Conservation (phyloP, 805 yeast genomes). For the Blastobotrys robertii region DNA sequence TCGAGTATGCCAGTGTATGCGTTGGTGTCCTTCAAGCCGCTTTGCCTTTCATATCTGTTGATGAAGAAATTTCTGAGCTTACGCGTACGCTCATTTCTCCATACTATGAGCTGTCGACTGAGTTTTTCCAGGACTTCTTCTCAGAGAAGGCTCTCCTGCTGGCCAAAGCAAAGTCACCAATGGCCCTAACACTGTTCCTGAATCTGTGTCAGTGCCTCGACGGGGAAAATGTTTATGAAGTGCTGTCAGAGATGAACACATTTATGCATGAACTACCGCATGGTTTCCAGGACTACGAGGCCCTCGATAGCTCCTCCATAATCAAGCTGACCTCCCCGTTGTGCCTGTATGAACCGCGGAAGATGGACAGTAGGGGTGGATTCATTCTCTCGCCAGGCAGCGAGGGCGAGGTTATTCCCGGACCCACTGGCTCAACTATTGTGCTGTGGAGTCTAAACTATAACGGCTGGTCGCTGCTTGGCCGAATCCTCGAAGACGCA, state of each 20-base stretch:
- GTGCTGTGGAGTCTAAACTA: conserved; percentile 64
- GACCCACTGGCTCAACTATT: conserved; percentile 26
- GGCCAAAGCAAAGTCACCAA: conserved; percentile 68
- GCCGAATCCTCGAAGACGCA: conserved; percentile 60
- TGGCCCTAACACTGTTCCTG: conserved; percentile 48
- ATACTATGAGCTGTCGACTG: conserved; percentile 38
- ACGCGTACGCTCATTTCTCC: conserved; percentile 34
- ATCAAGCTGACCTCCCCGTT: conserved; percentile 41
- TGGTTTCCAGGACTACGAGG: conserved; percentile 34
- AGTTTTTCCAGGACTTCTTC: conserved; percentile 39
- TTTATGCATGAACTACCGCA: conserved; percentile 43
- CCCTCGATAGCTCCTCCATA: conserved; percentile 41
- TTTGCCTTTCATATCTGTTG: conserved; percentile 40
- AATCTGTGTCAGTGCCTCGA: conserved; percentile 47
- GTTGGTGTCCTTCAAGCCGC: conserved; percentile 27
- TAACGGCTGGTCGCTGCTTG: conserved; percentile 83
- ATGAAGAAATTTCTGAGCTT: conserved; percentile 35
- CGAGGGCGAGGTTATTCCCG: conserved; percentile 57
- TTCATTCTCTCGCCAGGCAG: conserved; percentile 47
- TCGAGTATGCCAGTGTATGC: conserved; percentile 8
- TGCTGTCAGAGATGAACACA: conserved; percentile 48
- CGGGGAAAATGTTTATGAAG: conserved; percentile 56
- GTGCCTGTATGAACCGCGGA: conserved; percentile 49
- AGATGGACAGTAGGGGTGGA: conserved; percentile 35
- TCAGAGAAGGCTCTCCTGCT: conserved; percentile 39